Conservation (phyloP, 2,329 filamentous ascomycete genomes). For the Alternaria triticina region DNA sequence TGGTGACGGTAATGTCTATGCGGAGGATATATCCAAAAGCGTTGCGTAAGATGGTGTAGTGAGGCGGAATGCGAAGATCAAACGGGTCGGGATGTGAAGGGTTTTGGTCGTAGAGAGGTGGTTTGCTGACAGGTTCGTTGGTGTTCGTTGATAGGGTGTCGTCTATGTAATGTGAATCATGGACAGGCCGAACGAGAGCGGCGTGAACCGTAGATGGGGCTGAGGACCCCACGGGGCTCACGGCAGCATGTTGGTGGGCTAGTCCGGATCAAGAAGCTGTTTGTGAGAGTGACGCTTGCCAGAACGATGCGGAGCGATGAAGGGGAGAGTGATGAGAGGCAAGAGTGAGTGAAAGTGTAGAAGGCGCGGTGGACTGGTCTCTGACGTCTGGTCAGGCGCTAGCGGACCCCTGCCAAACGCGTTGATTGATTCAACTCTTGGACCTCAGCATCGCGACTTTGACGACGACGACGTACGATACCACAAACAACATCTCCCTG, state of each 20-base stretch:
- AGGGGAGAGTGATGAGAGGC: neutral
- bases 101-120: neutral
- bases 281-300: neutral
- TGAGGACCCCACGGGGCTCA: conserved; percentile 9
- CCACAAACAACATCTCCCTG: neutral
- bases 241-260: conserved; percentile 4
- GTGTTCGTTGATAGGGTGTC: neutral
- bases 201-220: conserved; percentile 4
- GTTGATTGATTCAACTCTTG: neutral
- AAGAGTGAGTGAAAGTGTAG: conserved; percentile 7
- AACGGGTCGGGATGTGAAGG: neutral
- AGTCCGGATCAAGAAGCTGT: neutral
- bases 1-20: conserved; percentile 14
- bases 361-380: neutral
- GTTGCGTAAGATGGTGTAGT: neutral
- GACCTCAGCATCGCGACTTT: conserved; percentile 12
- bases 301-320: neutral
- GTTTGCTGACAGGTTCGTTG: neutral
- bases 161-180: conserved; percentile 8
- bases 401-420: conserved; percentile 3
- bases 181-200: conserved; percentile 4
- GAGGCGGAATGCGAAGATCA: neutral
- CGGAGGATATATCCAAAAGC: neutral
- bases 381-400: conserved; percentile 20
- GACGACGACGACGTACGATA: neutral